Conservation (phyloP, 768 basidiomycete genomes). For the Gelatoporia subvermispora region DNA sequence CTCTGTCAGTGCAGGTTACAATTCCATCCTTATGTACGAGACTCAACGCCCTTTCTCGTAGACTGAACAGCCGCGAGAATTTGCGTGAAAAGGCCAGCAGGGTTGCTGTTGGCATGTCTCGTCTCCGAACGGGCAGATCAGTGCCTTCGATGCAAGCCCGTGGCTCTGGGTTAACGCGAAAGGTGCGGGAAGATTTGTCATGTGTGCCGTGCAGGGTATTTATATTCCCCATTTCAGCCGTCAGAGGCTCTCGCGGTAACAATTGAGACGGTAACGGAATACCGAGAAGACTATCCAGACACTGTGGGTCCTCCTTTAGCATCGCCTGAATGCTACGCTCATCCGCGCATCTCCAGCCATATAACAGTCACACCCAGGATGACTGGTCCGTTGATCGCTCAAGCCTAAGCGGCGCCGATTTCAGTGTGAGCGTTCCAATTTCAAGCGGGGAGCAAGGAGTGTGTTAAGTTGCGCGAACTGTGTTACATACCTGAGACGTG, state of each 20-base stretch:
- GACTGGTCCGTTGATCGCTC: no score
- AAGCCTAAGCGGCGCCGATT: no score
- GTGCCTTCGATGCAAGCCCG: not conserved
- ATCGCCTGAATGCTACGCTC: not conserved
- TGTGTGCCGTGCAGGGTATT: no score
- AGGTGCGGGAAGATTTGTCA: not conserved
- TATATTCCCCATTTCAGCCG: not conserved
- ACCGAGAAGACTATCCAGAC: conserved; percentile 4
- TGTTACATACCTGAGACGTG: no score
- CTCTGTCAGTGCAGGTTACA: conserved; percentile 32
- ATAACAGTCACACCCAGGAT: not conserved
- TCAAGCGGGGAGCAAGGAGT: no score
- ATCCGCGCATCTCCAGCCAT: not conserved
- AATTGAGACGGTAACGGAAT: conserved; percentile 18
- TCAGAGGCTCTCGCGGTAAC: conserved; percentile 10
- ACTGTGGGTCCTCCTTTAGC: not conserved
- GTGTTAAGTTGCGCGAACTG: no score
- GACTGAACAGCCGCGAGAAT: conserved; percentile 43
- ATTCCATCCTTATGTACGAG: not conserved
- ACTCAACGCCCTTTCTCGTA: conserved; percentile 10
- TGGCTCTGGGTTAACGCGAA: not conserved
- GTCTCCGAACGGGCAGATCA: not conserved
- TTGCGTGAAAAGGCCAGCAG: conserved; percentile 33
- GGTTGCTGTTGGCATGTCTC: conserved; percentile 2
- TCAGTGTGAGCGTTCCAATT: no score